Base-by-base conservation (phyloP, 1,139 yeast species). In the Hansenula anomala region DNA sequence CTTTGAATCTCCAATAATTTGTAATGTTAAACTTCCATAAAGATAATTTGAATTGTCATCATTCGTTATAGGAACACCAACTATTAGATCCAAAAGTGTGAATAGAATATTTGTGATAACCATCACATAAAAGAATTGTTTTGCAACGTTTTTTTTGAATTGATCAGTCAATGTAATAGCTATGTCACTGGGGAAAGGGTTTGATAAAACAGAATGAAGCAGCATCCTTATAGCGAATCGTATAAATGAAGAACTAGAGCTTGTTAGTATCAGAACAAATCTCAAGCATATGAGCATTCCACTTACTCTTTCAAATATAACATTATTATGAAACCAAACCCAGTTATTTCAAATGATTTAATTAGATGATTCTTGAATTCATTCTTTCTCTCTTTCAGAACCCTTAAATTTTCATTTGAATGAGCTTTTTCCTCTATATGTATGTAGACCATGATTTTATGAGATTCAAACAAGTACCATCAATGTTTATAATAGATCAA, bases 1-100 rank as follows among this genome's bases (percentile, higher is more conserved):
- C 54, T n/a, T 46, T 4, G 55, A 38, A 39, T 72, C 77, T 0
- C 77, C 78, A 30, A 69, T 64, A 25, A 68, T 48, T 44, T 66
- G 72, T 24, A 68, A 39, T 12, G 66, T 52, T 26, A 61, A 42
- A 16, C 62, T 54, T 3, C 74, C 71, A 50, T 56, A 23, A 53
- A 45, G 13, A 54, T 42, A 42, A 54, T 61, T 22, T 18, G 30
- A 13, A 22, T 23, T 36, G 8, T 47, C 49, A 16, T 43, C n/a
- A n/a, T n/a, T n/a, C n/a, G n/a, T 38, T 4, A 44, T 46, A 12
- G 62, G 60, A 4, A 58, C 47, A 30, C 68, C 56, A 4, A 53
- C 37, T 1, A 59, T 28, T 3, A 63, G 40, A 15, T 63, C 56
- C 3, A 60, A 18, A 1, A 55, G 4, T 5, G 51, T 31, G 19